Base-by-base conservation (phyloP, 805 yeast genomes). In the Kodamaea leandrae region DNA sequence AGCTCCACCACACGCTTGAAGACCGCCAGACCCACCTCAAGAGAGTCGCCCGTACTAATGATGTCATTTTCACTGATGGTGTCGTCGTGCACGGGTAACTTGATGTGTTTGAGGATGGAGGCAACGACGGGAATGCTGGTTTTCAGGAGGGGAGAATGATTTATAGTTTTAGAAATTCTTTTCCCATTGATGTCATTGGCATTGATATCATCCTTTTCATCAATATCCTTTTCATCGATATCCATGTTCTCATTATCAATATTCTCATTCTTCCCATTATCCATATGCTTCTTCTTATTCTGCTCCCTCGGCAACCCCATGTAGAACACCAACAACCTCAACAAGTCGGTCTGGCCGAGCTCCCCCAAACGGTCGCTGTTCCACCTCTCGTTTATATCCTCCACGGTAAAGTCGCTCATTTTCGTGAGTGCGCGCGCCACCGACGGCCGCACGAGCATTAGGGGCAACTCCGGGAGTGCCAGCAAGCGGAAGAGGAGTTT, bases 301-400 rank as follows among this genome's bases (percentile, higher is more conserved):
- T 36, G 21, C 8, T 15, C 34, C 32, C 21, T 13, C 15, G 23
- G 48, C 28, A 36, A 21, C n/a, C 18, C 10, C 15, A 36, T 21
- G 27, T 36, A 36, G 5, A 29, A 26, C 20, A 19, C 28, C 17
- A 36, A 36, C 16, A 41, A 43, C 16, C 40, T 24, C 16, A 51
- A 36, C 25, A 44, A 38, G 13, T 35, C 40, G 44, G 52, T 43
- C 29, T 39, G 50, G 24, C 48, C 45, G 9, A 61, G 32, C 39
- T 52, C 56, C 21, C 37, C 41, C 33, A 59, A 54, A 41, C 52
- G 46, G 1, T 42, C 45, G 10, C 57, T 33, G 62, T 64, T 60
- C 14, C 37, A 43, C 30, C 33, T 27, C 47, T 56, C 51, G n/a
- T 49, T 41, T n/a, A 32, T 36, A 8, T 30, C 44, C 4, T 4